phyloP scores from a whole-genome alignment of 2,329 filamentous ascomycete genomes.

The Ceratocystis eucalypticola region DNA sequence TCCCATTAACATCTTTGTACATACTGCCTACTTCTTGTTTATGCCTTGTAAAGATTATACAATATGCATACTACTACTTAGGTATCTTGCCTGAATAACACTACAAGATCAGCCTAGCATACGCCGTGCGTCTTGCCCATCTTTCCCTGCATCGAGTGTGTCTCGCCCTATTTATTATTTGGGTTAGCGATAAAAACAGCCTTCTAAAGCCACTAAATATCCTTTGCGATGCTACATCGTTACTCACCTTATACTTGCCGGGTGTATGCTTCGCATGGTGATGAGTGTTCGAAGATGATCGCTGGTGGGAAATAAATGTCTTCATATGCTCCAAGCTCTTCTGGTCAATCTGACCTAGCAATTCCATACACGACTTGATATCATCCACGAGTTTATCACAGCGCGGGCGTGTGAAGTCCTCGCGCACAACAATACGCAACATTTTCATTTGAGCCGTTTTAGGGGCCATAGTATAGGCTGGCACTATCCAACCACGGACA shows the following conservation, averaged over 20 bases:
- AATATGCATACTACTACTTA: too few relatives aligned
- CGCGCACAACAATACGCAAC: constrained; percentile 80
- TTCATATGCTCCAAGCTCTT: constrained; percentile 56
- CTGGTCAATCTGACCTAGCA: constrained; percentile 61
- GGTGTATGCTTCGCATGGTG: constrained; percentile 43
- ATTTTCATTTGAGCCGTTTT: constrained; percentile 74
- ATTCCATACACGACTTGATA: constrained; percentile 60
- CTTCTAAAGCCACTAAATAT: neutral
- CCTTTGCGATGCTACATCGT: neutral
- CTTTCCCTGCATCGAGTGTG: constrained; percentile 80
- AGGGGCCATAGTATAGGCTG: constrained; percentile 94
- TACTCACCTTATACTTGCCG: constrained; percentile 36
- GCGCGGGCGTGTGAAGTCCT: constrained; percentile 74
- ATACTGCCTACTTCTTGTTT: too few relatives aligned
- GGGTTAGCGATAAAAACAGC: neutral
- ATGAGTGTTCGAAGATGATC: constrained; percentile 33
- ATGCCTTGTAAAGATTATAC: too few relatives aligned
- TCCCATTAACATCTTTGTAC: too few relatives aligned
- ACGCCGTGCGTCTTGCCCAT: constrained; percentile 79
- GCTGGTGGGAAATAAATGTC: constrained; percentile 47
- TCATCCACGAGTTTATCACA: constrained; percentile 69
- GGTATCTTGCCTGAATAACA: too few relatives aligned
- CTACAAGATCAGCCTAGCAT: constrained; percentile 41
- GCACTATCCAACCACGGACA: constrained; percentile 81
- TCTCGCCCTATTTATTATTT: constrained; percentile 44